A percentile compares a stretch with the other conserved stretches of the same genome.
Evolutionary conservation across 1,284 basidiomycete genomes (phyloP).

Genomic region (Nidula niveotomentosa): DNA sequence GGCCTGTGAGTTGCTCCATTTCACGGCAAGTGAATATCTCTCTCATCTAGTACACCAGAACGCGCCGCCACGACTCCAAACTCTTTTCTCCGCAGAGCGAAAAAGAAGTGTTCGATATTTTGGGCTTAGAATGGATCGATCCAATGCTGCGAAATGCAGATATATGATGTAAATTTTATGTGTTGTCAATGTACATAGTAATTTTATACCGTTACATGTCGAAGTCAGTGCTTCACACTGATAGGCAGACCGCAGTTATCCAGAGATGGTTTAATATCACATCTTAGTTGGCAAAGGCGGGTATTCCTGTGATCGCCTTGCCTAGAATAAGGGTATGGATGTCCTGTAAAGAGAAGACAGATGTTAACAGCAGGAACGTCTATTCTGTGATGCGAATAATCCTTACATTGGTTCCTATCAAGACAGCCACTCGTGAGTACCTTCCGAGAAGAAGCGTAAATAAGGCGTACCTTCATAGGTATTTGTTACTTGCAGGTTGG

Average conservation of each 20-base stretch:
- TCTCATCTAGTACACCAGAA: conserved; percentile 37
- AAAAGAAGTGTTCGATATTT: conserved; percentile 65
- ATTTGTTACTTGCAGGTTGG: conserved; percentile 90
- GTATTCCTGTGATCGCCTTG: conserved; percentile 86
- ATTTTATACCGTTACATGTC: too few species aligned
- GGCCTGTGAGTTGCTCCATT: conserved; percentile 58
- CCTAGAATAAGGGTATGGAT: conserved; percentile 89
- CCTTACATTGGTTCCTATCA: conserved; percentile 53
- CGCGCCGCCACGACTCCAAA: conserved; percentile 62
- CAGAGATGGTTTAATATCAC: too few species aligned
- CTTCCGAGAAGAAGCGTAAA: conserved; percentile 5
- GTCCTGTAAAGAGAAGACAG: conserved; percentile 44
- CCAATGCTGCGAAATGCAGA: conserved; percentile 71
- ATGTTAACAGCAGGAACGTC: background rate
- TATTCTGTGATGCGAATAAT: background rate
- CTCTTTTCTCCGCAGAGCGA: conserved; percentile 60
- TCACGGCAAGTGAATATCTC: background rate
- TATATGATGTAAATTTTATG: conserved; percentile 23
- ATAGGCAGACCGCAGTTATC: too few species aligned
- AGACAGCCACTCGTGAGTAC: conserved; percentile 7
- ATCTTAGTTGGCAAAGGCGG: conserved; percentile 71
- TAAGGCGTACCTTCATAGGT: conserved; percentile 80
- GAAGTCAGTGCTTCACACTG: too few species aligned
- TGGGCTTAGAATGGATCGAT: conserved; percentile 70
- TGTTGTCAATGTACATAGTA: background rate